Percentiles rank a stretch among this genome's conserved stretches.
These are phyloP conservation scores for Xylariaceae sp. DNA, from an alignment of 2,329 filamentous ascomycete species.

Conservation along the genomic window DNA sequence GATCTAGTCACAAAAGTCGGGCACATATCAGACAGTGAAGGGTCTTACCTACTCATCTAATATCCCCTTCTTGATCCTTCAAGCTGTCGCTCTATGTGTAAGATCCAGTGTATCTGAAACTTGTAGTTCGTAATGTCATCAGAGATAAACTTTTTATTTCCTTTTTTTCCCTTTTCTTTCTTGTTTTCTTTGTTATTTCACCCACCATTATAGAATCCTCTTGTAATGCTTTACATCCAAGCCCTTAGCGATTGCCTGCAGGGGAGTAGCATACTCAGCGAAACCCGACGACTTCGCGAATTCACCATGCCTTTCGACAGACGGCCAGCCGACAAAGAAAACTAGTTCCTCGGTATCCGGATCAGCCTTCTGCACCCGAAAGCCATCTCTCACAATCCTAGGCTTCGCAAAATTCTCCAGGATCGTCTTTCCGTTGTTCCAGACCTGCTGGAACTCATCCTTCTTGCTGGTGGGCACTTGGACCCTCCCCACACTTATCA, in stretches of 20 bases:
- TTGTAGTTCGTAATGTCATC: too few relatives aligned
- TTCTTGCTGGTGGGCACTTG: conserved; percentile 41
- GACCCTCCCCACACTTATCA: conserved; percentile 47
- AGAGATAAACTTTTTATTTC: too few relatives aligned
- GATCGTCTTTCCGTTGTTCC: conserved; percentile 41
- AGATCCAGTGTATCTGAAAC: too few relatives aligned
- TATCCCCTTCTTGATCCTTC: too few relatives aligned
- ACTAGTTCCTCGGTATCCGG: conserved; percentile 47
- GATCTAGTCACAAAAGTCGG: too few relatives aligned
- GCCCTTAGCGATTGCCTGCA: conserved; percentile 32
- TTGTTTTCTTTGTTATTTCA: too few relatives aligned
- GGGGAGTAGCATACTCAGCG: conserved; percentile 29
- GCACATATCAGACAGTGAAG: too few relatives aligned
- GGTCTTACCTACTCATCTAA: too few relatives aligned
- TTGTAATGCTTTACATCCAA: conserved; percentile 42
- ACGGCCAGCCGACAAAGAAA: conserved; percentile 47
- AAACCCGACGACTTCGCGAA: conserved; percentile 37
- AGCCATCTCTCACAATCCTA: conserved; percentile 46
- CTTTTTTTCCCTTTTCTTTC: too few relatives aligned
- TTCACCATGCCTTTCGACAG: conserved; percentile 43
- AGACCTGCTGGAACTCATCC: conserved; percentile 43
- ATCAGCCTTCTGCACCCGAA: conserved; percentile 49
- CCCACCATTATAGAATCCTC: conserved; percentile 41
- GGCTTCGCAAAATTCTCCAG: conserved; percentile 41
- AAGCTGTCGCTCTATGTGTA: too few relatives aligned